Evolutionary conservation across 345 rosid genomes (phyloP), one percentile per base, ranked within the genome.

Genomic region (Turnera subulata): DNA sequence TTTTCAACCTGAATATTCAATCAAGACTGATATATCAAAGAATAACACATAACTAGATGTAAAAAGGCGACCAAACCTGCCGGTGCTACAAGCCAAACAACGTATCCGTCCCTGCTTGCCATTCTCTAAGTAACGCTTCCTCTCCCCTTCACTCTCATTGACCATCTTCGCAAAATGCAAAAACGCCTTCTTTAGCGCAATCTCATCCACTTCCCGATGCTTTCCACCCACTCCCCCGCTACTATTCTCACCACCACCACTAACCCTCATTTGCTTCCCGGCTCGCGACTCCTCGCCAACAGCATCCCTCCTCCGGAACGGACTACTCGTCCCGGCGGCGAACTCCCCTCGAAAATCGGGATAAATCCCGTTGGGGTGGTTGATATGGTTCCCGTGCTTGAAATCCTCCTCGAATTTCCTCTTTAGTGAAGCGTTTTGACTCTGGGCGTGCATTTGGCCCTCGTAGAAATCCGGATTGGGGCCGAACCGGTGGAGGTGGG

Each of bases 81-180:
- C 35, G 8, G 35, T 29, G 35, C 77, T 77, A 55, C 99, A 94
- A 56, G 81, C 96, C 50, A 84, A 63, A 65, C 99, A 94, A 20
- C 69, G 84, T 58, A 90, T 80, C 48, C 86, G 76, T 11, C 96
- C 96, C 23, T 69, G 82, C 62, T 79, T 94, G 59, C 95, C 97
- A 20, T 84, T 70, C 74, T 89, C 97, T 76, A 85, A 72, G 72
- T 82, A 94, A 20, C 71, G 81, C 79, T 67, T 88, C 70, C 77
- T 94, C 66, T 73, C 84, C 2, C 29, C 46, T 6, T 78, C 73
- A 16, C 73, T 85, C 75, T 90, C 99, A 20, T 77, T 85, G 46
- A 83, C 60, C 18, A 73, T 46, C 81, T 90, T 94, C 25, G 65
- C 81, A 49, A 78, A 88, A 51, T 76, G 72, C 69, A 88, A 69